phyloP scores from a whole-genome alignment of 345 rosid species.

The Kernera saxatilis region DNA sequence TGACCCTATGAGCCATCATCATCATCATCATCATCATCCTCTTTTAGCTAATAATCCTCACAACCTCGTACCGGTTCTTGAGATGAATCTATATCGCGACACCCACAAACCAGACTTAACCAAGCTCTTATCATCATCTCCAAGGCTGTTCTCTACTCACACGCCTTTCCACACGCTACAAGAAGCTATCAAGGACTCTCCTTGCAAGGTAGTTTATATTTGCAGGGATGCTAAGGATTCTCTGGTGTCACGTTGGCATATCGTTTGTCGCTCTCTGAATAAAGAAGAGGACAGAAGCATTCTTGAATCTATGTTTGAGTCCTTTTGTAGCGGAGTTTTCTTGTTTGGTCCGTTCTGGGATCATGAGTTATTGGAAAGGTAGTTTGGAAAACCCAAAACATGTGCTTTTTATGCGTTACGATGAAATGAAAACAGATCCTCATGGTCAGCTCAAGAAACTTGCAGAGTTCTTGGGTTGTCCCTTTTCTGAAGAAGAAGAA shows the following conservation, averaged over 20 bases:
- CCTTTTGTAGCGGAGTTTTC: slow-evolving; percentile 37
- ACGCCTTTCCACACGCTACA: slow-evolving; percentile 34
- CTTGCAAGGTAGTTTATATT: slow-evolving; percentile 20
- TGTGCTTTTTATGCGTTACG: slow-evolving; percentile 42
- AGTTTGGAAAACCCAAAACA: slow-evolving; percentile 33
- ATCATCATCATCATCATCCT: slow-evolving; percentile 10
- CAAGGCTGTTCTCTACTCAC: slow-evolving; percentile 39
- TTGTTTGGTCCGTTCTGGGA: slow-evolving; percentile 49
- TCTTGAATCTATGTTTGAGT: slow-evolving; percentile 32
- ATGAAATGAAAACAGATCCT: slow-evolving; percentile 36
- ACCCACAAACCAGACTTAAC: slow-evolving; percentile 1
- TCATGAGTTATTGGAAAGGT: slow-evolving; percentile 43
- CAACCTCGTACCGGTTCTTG: slow-evolving; percentile 41
- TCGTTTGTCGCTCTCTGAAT: slow-evolving; percentile 25
- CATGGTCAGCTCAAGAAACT: slow-evolving; percentile 21
- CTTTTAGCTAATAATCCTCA: slow-evolving; percentile 41
- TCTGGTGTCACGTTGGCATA: slow-evolving; percentile 38
- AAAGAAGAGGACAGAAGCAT: background rate
- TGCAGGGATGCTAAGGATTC: too few species aligned
- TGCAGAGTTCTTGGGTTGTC: slow-evolving; percentile 35
- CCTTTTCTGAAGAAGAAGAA: slow-evolving; percentile 37
- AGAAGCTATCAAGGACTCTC: slow-evolving; percentile 17
- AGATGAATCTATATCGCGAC: background rate
- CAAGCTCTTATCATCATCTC: slow-evolving; percentile 6
- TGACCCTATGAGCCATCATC: background rate